Percentiles rank a stretch among this genome's conserved stretches.
These are phyloP conservation scores for Kuraishia cidri DNA, from an alignment of 805 yeast genomes.

Conservation along the genomic window DNA sequence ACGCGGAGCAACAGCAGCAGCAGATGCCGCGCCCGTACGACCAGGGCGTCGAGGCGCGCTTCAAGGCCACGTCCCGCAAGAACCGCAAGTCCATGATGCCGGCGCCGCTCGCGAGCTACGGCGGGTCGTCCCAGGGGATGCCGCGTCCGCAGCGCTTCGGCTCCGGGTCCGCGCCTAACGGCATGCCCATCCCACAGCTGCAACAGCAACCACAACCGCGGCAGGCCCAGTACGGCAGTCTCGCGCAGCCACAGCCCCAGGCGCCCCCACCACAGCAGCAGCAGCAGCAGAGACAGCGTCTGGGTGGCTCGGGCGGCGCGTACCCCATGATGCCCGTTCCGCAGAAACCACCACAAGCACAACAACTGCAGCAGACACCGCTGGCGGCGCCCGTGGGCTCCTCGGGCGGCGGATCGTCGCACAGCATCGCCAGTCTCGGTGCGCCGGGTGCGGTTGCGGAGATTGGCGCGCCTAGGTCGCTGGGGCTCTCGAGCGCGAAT, in stretches of 20 bases:
- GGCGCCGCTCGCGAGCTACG: background rate
- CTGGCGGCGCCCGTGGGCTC: too few relatives aligned
- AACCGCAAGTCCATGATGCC: conserved; percentile 31
- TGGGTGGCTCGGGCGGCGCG: too few relatives aligned
- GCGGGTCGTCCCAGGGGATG: background rate
- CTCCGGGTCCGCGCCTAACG: background rate
- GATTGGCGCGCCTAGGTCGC: too few relatives aligned
- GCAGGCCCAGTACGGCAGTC: conserved; percentile 6
- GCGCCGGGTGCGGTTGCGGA: too few relatives aligned
- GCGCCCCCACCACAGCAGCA: conserved; percentile 1
- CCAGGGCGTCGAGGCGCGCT: too few relatives aligned
- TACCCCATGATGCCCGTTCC: too few relatives aligned
- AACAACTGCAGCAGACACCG: too few relatives aligned
- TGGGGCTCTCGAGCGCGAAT: too few relatives aligned
- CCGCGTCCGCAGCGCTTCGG: background rate
- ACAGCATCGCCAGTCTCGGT: too few relatives aligned
- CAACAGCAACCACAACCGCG: conserved; percentile 8
- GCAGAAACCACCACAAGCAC: too few relatives aligned
- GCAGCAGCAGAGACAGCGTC: background rate
- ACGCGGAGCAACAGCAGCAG: too few relatives aligned
- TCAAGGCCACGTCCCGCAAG: conserved; percentile 34
- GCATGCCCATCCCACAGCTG: conserved; percentile 8
- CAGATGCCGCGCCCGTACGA: too few relatives aligned
- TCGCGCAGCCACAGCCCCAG: background rate
- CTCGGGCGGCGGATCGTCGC: background rate